Percentiles rank a stretch among this genome's conserved stretches.
Conservation (phyloP, 176 grass and related monocot species). For the Triticum turgidum region DNA sequence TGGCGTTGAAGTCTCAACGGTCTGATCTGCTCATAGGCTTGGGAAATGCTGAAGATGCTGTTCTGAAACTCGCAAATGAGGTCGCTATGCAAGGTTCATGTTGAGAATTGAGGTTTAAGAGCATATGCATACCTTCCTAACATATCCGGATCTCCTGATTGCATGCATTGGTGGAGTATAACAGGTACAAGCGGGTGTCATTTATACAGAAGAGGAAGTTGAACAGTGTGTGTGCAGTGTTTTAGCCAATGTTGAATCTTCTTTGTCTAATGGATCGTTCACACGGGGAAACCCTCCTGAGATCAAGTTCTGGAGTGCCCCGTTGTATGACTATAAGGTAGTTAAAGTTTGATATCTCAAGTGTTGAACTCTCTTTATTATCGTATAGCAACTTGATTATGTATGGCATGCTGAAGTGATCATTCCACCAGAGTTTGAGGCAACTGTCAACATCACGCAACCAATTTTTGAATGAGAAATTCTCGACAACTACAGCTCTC, state of each 20-base stretch:
- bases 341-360: constrained; percentile 25
- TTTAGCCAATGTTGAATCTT: constrained; percentile 70
- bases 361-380: background rate
- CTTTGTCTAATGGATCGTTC: constrained; percentile 56
- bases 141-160: constrained; percentile 37
- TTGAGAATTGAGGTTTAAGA: constrained; percentile 40
- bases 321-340: constrained; percentile 82
- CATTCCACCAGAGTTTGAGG: constrained; percentile 54
- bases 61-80: constrained; percentile 86
- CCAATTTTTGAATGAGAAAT: constrained; percentile 62
- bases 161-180: constrained; percentile 43
- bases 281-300: constrained; percentile 65
- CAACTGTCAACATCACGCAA: constrained; percentile 50
- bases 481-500: constrained; percentile 47
- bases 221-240: constrained; percentile 57
- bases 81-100: constrained; percentile 78
- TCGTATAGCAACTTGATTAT: constrained; percentile 28
- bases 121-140: constrained; percentile 28
- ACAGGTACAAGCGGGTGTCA: constrained; percentile 73
- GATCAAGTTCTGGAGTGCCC: constrained; percentile 69
- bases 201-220: constrained; percentile 90
- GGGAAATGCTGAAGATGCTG: constrained; percentile 72
- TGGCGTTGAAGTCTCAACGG: constrained; percentile 59
- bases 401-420: constrained; percentile 30
- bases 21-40: constrained; percentile 83